Evolutionary conservation across 805 yeast genomes (phyloP), one percentile per base, ranked within the genome.

Genomic region (Candida hispaniensis): DNA sequence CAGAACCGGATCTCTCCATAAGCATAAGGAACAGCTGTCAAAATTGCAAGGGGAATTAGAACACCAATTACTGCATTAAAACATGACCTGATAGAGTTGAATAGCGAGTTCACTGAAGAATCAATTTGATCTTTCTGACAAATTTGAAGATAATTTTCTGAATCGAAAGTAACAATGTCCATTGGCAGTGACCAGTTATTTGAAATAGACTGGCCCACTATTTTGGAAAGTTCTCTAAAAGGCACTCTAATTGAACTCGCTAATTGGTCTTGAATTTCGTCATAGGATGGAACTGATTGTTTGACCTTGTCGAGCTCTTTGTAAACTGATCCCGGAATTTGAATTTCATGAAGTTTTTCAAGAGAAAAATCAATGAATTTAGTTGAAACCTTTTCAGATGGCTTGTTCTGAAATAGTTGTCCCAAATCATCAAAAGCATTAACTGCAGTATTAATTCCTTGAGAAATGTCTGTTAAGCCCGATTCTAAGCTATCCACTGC

Each of bases 301-400:
- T 68, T 58, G 25, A 85, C 54, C 1, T 49, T 43, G 3, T 69
- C 67, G 11, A 91, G 60, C 17, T 73, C 69, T 2, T 53, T 51
- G 44, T 80, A 69, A 25, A 86, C 73, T 0, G 73, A 56, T 0
- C 71, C 47, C 1, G 95, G 82, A 8, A 91, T 79, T 10, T 68
- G 50, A 39, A 88, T 53, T 41, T 75, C 58, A 43, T 67, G 56
- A 44, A 88, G 56, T 0, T 71, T 56, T 7, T 56, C 49, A 4
- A 82, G 63, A 0, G 85, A 71, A 12, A 79, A 49, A 47, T 74
- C 71, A 16, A 85, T 73, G 15, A 65, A 61, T 3, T 54, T 47
- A 10, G 73, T 43, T n/a, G 55, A 48, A 2, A 61, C 45, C 15
- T 55, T 50, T 16, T 55, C 49, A 17, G 50, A 48, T 15, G 48